phyloP scores from a whole-genome alignment of 306 rosid genomes.

The Hylodesmum podocarpum region DNA sequence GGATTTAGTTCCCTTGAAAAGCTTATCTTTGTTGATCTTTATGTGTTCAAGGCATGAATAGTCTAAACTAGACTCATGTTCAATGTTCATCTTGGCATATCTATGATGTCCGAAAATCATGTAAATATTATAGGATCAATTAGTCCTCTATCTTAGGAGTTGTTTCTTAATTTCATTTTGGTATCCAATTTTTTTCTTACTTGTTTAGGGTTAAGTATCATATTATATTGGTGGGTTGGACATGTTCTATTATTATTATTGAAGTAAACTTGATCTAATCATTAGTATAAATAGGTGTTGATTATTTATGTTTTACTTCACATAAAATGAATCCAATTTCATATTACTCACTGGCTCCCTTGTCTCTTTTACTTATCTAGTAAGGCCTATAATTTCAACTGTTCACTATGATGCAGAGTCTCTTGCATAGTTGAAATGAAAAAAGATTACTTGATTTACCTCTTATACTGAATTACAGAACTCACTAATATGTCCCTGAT shows the following conservation, averaged over 20 bases:
- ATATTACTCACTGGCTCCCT: background rate
- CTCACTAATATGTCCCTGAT: background rate
- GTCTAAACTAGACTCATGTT: background rate
- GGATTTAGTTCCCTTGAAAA: conserved; percentile 1
- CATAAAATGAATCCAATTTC: background rate
- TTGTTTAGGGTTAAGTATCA: background rate
- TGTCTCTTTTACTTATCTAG: background rate
- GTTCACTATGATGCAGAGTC: background rate
- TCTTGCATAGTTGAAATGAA: background rate
- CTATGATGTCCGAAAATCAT: background rate
- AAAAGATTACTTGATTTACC: background rate
- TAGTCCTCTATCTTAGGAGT: background rate
- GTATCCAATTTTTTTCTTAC: background rate
- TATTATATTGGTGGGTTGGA: background rate
- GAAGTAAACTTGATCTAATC: background rate
- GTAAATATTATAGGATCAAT: background rate
- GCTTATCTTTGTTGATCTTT: background rate
- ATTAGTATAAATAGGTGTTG: background rate
- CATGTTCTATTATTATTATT: background rate
- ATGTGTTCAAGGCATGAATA: background rate
- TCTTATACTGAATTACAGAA: background rate
- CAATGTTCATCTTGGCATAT: conserved; percentile 9
- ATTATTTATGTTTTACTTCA: background rate
- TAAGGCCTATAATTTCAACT: background rate
- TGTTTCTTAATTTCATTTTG: background rate